These are phyloP conservation scores for Pseudogymnoascus sp. DNA, from an alignment of 2,329 filamentous ascomycete genomes.

Conservation along the genomic window DNA sequence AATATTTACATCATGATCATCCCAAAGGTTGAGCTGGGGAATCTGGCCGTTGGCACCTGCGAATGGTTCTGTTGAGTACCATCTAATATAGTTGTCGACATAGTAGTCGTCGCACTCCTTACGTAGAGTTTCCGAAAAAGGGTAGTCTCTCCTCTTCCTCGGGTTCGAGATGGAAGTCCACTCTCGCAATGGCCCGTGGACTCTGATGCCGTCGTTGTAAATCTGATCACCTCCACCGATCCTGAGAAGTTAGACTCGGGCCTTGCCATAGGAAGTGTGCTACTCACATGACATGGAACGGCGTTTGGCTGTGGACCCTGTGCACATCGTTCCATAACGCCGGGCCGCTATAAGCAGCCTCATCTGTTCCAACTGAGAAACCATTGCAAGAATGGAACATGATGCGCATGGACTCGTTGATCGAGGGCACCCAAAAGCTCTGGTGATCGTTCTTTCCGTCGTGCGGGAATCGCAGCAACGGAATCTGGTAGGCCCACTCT, in stretches of 20 bases:
- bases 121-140: slow-evolving; percentile 71
- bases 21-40: slow-evolving; percentile 94
- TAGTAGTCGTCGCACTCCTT: slow-evolving; percentile 85
- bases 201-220: slow-evolving; percentile 88
- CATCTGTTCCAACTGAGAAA: slow-evolving; percentile 80
- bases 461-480: slow-evolving; percentile 53
- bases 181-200: slow-evolving; percentile 67
- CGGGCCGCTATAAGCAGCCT: slow-evolving; percentile 80
- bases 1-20: slow-evolving; percentile 74
- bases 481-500: slow-evolving; percentile 70
- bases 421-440: slow-evolving; percentile 77
- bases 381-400: slow-evolving; percentile 99
- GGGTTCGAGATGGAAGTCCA: slow-evolving; percentile 84
- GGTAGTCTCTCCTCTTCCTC: slow-evolving; percentile 67
- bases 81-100: slow-evolving; percentile 74
- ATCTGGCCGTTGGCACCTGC: slow-evolving; percentile 83
- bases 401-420: slow-evolving; percentile 84
- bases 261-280: slow-evolving; percentile 47
- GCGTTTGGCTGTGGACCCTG: slow-evolving; percentile 66
- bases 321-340: slow-evolving; percentile 91
- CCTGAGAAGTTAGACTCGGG: slow-evolving; percentile 34
- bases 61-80: slow-evolving; percentile 81
- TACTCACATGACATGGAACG: slow-evolving; percentile 81
- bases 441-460: slow-evolving; percentile 49
- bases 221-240: slow-evolving; percentile 92